These are phyloP conservation scores for Cryphonectria nitschkei DNA, from an alignment of 2,329 filamentous ascomycete species.

Conservation along the genomic window DNA sequence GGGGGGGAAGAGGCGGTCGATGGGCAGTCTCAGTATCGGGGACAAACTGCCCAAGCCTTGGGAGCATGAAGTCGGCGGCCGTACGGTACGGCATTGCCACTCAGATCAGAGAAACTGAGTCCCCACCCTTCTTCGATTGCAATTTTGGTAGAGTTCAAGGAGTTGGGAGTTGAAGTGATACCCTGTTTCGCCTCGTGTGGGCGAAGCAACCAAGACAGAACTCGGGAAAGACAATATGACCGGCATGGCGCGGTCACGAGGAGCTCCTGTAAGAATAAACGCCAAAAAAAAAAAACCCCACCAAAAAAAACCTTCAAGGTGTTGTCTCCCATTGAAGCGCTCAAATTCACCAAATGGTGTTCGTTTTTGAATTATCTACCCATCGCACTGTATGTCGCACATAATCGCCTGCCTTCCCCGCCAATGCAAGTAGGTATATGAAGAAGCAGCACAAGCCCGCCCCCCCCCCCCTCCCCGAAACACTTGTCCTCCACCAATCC, in stretches of 20 bases:
- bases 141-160: conserved; percentile 2
- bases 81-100: neutral
- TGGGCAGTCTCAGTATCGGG: neutral
- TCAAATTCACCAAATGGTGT: neutral
- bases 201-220: neutral
- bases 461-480: conserved; percentile 4
- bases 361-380: neutral
- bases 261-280: neutral
- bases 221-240: neutral
- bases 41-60: neutral
- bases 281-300: neutral
- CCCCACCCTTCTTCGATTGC: conserved; percentile 17
- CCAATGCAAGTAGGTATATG: conserved; percentile 27
- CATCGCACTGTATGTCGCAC: conserved; percentile 1
- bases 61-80: neutral
- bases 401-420: conserved; percentile 5
- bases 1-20: too few species aligned
- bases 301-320: neutral
- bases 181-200: neutral
- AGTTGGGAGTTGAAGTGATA: conserved; percentile 18
- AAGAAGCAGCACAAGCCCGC: conserved; percentile 20
- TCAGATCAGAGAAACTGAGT: neutral
- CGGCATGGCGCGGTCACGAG: neutral
- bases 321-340: neutral
- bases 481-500: conserved; percentile 10